Conservation (phyloP, 1,284 basidiomycete species). For the Puccinia novopanici region DNA sequence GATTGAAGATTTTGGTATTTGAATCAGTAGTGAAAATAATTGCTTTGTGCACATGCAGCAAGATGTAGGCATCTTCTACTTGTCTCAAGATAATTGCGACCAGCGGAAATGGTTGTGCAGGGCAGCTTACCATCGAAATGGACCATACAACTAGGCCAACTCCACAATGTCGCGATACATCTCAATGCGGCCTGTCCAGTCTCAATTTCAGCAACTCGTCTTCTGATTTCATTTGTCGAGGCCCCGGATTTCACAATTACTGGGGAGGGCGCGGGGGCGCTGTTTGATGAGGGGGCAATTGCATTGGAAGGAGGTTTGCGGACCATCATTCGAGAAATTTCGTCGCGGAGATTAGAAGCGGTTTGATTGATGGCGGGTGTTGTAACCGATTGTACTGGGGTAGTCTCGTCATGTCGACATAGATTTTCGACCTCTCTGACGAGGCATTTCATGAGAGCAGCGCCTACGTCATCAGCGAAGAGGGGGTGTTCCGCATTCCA, state of each 20-base stretch:
- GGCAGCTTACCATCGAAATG: slow-evolving; percentile 17
- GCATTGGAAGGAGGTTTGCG: neutral
- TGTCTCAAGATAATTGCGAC: neutral
- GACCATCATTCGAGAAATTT: slow-evolving; percentile 27
- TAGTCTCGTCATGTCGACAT: slow-evolving; percentile 24
- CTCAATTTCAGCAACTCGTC: slow-evolving; percentile 46
- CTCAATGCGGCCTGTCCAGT: slow-evolving; percentile 42
- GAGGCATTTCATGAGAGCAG: slow-evolving; percentile 36
- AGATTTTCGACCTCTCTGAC: slow-evolving; percentile 44
- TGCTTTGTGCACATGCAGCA: neutral
- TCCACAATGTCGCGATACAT: slow-evolving; percentile 41
- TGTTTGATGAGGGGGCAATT: neutral
- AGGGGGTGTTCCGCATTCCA: too few relatives aligned
- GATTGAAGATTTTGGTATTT: slow-evolving; percentile 37
- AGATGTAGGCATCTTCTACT: too few relatives aligned
- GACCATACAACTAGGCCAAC: slow-evolving; percentile 32
- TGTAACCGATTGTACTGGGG: neutral
- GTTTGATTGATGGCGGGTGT: neutral
- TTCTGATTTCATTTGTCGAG: slow-evolving; percentile 46
- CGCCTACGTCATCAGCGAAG: slow-evolving; percentile 20
- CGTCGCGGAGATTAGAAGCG: neutral
- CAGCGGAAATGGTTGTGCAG: neutral
- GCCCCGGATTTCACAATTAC: slow-evolving; percentile 12
- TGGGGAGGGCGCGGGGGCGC: neutral
- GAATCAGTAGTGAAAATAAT: slow-evolving; percentile 17